A percentile compares a stretch with the other conserved stretches of the same genome.
phyloP scores from a whole-genome alignment of 2,329 filamentous ascomycete species.

The Geosmithia morbida region DNA sequence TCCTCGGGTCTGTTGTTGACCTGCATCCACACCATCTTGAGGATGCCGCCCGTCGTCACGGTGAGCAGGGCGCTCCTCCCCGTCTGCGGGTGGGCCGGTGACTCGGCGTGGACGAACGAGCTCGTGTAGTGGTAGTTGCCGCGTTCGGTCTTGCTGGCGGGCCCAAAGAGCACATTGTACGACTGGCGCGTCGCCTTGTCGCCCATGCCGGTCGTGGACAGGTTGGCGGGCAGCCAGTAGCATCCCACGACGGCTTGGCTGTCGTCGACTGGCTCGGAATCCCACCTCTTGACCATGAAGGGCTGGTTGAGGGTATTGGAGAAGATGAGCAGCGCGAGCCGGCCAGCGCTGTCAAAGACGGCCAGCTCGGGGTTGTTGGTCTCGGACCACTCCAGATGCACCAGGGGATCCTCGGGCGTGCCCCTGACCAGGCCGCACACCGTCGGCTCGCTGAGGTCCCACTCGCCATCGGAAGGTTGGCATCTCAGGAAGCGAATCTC shows the following conservation, averaged over 20 bases:
- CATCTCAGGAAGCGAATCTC: conserved; percentile 61
- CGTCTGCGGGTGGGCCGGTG: conserved; percentile 58
- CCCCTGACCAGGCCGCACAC: conserved; percentile 45
- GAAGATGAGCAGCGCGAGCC: conserved; percentile 61
- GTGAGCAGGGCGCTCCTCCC: conserved; percentile 62
- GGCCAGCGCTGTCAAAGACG: conserved; percentile 65
- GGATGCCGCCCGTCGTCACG: conserved; percentile 57
- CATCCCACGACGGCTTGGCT: conserved; percentile 66
- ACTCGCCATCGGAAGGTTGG: conserved; percentile 53
- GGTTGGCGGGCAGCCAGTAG: conserved; percentile 57
- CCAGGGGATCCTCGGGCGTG: conserved; percentile 50
- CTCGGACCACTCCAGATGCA: conserved; percentile 70
- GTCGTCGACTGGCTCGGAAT: conserved; percentile 59
- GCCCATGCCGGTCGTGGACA: background rate
- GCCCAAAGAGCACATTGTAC: conserved; percentile 37
- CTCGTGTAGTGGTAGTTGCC: conserved; percentile 47
- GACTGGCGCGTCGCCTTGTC: conserved; percentile 11
- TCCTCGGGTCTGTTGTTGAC: conserved; percentile 60
- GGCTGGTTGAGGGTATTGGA: conserved; percentile 61
- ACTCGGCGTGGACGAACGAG: conserved; percentile 48
- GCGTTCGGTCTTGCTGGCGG: conserved; percentile 44
- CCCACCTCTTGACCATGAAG: conserved; percentile 43
- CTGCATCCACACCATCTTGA: conserved; percentile 68
- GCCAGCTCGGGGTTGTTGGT: conserved; percentile 66
- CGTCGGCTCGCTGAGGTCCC: conserved; percentile 63